A percentile compares a stretch with the other conserved stretches of the same genome.
phyloP scores from a whole-genome alignment of 495 filamentous ascomycete genomes.

The Podospora anserina region DNA sequence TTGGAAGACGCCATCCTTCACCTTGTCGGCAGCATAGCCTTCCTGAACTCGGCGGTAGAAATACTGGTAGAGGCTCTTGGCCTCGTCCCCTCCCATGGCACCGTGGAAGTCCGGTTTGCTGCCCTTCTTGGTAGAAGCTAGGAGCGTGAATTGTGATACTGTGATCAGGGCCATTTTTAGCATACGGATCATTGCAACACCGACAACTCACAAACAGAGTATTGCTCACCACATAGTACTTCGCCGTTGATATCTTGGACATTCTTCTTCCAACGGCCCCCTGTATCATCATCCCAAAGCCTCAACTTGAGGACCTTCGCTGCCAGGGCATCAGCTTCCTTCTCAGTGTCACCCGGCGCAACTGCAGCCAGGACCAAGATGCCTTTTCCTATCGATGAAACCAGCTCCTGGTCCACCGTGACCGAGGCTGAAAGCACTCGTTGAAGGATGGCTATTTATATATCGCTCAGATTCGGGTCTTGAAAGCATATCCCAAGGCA shows the following conservation, averaged over 20 bases:
- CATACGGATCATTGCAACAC: not conserved
- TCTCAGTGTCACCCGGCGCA: conserved; percentile 83
- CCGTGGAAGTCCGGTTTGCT: conserved; percentile 94
- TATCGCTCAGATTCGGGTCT: not conserved
- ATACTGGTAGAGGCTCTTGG: conserved; percentile 74
- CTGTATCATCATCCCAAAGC: conserved; percentile 80
- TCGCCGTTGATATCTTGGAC: conserved; percentile 86
- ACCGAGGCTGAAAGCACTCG: conserved; percentile 97
- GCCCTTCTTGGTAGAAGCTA: conserved; percentile 88
- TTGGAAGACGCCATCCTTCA: conserved; percentile 94
- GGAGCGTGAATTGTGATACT: conserved; percentile 99
- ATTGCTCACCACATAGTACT: conserved; percentile 74
- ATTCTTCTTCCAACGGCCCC: conserved; percentile 76
- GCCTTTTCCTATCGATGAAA: conserved; percentile 87
- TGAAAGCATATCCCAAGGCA: not conserved
- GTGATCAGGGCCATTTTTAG: not conserved
- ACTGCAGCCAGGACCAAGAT: conserved; percentile 90
- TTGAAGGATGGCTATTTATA: conserved; percentile 76
- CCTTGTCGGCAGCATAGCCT: conserved; percentile 67
- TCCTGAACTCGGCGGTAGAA: conserved; percentile 76
- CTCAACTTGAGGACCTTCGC: conserved; percentile 83
- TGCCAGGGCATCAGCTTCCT: conserved; percentile 80
- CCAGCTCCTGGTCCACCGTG: conserved; percentile 84
- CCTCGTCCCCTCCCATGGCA: conserved; percentile 71
- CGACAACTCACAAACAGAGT: not conserved